Evolutionary conservation across 169 alveolate genomes (phyloP).

Genomic region (Plasmodium coatneyi): DNA sequence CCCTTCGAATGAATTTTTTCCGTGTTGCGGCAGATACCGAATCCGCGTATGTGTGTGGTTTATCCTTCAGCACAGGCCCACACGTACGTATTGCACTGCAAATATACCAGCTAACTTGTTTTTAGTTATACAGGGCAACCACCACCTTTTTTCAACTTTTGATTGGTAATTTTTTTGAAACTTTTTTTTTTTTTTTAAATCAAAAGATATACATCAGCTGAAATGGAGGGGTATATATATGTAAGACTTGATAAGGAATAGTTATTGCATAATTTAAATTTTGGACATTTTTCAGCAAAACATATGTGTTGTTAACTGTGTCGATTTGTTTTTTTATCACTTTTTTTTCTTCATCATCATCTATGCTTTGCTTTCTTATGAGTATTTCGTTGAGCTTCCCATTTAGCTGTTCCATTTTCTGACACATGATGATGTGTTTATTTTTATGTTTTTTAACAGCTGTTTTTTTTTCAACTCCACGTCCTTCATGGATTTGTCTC

Average conservation of each 20-base stretch:
- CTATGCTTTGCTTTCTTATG: conserved; percentile 65
- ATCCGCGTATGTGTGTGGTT: not conserved
- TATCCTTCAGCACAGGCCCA: not conserved
- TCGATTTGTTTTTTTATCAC: conserved; percentile 52
- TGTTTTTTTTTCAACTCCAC: conserved; percentile 53
- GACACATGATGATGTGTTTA: conserved; percentile 60
- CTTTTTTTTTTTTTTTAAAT: not conserved
- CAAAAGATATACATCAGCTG: not conserved
- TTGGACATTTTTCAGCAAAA: conserved; percentile 50
- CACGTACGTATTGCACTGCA: not conserved
- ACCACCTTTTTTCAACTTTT: not conserved
- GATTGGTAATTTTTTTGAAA: not conserved
- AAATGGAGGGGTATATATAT: not conserved
- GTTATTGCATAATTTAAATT: conserved; percentile 47
- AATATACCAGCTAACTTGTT: not conserved
- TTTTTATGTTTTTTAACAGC: conserved; percentile 33
- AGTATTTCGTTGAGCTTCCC: conserved; percentile 54
- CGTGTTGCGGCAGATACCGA: not conserved
- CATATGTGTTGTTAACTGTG: conserved; percentile 49
- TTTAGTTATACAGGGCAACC: not conserved
- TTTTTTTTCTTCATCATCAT: conserved; percentile 63
- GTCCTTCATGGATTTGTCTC: conserved; percentile 31
- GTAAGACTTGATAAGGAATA: not conserved
- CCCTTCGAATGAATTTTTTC: not conserved
- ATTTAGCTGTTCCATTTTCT: conserved; percentile 69